These are phyloP conservation scores for Rhodomyrtus tomentosa DNA, from an alignment of 345 rosid genomes.

Conservation along the genomic window DNA sequence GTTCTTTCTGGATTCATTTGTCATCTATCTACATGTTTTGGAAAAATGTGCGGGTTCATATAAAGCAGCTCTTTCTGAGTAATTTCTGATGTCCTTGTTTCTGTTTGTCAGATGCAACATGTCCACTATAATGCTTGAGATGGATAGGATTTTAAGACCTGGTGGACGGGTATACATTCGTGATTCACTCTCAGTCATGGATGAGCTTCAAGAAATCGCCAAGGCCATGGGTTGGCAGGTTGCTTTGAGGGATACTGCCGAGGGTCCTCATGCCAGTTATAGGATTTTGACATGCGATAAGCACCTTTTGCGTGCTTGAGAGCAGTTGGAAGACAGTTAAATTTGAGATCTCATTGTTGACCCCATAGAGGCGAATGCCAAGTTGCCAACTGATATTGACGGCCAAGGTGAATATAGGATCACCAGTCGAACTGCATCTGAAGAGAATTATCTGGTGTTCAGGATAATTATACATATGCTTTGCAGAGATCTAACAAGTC, in stretches of 20 bases:
- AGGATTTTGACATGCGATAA: slow-evolving; percentile 73
- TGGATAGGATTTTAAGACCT: slow-evolving; percentile 95
- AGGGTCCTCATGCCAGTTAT: slow-evolving; percentile 96
- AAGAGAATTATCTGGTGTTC: background rate
- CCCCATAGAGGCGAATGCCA: background rate
- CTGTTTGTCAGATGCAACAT: slow-evolving; percentile 58
- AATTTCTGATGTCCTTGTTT: background rate
- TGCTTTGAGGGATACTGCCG: slow-evolving; percentile 59
- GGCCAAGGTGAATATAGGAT: background rate
- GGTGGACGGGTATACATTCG: slow-evolving; percentile 87
- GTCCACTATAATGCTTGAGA: slow-evolving; percentile 89
- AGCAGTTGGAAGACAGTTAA: background rate
- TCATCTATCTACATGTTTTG: background rate
- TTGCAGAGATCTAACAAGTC: background rate
- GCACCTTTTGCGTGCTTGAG: slow-evolving; percentile 31
- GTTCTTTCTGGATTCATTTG: background rate
- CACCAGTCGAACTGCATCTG: background rate
- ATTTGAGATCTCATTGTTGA: background rate
- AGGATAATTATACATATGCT: background rate
- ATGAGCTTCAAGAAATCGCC: slow-evolving; percentile 64
- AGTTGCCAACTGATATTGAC: background rate
- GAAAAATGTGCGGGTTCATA: background rate
- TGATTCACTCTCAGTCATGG: slow-evolving; percentile 62
- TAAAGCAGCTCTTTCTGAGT: background rate
- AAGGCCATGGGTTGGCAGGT: slow-evolving; percentile 81